Evolutionary conservation across 1,284 basidiomycete species (phyloP), one percentile per base, ranked within the genome.

Genomic region (Sphaerobolus stellatus): DNA sequence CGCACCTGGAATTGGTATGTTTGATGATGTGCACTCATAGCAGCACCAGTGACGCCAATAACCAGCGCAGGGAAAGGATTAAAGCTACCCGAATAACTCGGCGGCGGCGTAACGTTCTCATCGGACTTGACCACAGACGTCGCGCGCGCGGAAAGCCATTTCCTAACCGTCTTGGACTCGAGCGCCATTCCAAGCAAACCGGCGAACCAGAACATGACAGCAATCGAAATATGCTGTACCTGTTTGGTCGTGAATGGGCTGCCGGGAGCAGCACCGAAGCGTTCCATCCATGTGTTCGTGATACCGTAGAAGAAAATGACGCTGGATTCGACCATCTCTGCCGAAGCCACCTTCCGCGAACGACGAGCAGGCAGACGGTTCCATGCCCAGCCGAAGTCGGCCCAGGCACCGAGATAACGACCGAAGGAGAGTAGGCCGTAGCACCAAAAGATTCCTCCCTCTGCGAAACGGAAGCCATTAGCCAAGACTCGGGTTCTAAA

Each of bases 281-380:
- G 83, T 71, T 98, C 95, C 91, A 98, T 94, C 93, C 94, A 98
- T 7, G 90, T 94, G 69, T 98, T 97, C 43, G 91, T 90, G 41
- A 84, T 77, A 16, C 95, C 96, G 67, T 98, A 98, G 1, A 85
- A 41, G 72, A 96, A 96, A 64, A 98, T 94, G 58, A 96, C 83
- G 8, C 80, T 66, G 5, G 86, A 93, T 71, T 98, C 95, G 60
- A 93, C 80, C 61, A 93, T 90, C 71, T 98, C 95, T 5, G 90
- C 94, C 2, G 87, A 84, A 9, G 83, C 78, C 46, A 76, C 73
- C 55, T 71, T 71, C 6, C 73, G 72, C 7, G 66, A 66, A 1
- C 56, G 59, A 38, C 83, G 84, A 0, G 82, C 72, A 9, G 52
- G 52, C 2, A 54, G 24, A 33, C 79, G 75, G 69, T 98, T 98